Percentiles rank a stretch among this genome's conserved stretches.
Conservation (phyloP, 75 land plant species). For the Cupressus sempervirens region DNA sequence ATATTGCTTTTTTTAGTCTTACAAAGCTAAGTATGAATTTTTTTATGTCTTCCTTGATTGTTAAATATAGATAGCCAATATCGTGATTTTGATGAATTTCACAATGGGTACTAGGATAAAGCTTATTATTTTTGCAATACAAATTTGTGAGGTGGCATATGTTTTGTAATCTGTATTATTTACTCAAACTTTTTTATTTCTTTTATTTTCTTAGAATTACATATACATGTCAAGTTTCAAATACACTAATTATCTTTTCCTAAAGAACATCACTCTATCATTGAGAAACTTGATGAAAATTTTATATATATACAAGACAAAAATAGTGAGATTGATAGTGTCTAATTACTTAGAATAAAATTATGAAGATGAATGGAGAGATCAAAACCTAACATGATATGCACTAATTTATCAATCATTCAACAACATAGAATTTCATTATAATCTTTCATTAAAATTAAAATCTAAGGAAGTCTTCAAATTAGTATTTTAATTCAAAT, state of each 20-base stretch:
- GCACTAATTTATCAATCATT: neutral
- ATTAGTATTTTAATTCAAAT: neutral
- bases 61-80: too few relatives aligned
- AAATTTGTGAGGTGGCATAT: neutral
- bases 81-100: too few relatives aligned
- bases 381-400: neutral
- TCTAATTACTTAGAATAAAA: neutral
- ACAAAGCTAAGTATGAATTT: too few relatives aligned
- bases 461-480: too few relatives aligned
- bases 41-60: too few relatives aligned
- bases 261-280: neutral
- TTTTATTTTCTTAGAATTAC: too few relatives aligned
- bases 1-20: too few relatives aligned
- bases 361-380: neutral
- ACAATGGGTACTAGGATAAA: too few relatives aligned
- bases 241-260: neutral
- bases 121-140: too few relatives aligned
- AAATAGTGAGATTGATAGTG: neutral
- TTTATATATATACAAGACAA: neutral
- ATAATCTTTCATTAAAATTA: neutral
- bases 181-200: neutral
- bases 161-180: neutral
- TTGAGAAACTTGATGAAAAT: neutral
- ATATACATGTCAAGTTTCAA: neutral
- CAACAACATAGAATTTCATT: neutral